Evolutionary conservation across 108 stramenopile species (phyloP).

Genomic region (Mediolabrus comicus): DNA sequence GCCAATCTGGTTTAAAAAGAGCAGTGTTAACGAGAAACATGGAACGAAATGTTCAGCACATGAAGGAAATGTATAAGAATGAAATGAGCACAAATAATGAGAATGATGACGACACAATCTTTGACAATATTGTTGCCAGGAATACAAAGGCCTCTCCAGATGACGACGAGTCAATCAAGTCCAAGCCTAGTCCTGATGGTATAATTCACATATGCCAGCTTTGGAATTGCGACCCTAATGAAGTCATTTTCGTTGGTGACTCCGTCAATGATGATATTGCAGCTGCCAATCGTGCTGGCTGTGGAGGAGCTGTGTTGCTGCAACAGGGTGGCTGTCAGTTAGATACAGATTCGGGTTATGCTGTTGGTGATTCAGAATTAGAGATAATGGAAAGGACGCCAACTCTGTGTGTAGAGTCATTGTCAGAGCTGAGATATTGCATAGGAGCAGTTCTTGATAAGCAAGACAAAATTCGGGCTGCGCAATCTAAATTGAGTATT

Average conservation of each 20-base stretch:
- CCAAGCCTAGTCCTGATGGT: constrained; percentile 41
- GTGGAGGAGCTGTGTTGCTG: constrained; percentile 39
- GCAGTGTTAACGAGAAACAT: constrained; percentile 43
- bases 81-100: constrained; percentile 15
- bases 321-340: constrained; percentile 8
- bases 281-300: constrained; percentile 45
- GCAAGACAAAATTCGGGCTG: not conserved
- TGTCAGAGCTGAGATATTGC: constrained; percentile 21
- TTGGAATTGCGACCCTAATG: constrained; percentile 28
- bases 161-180: constrained; percentile 12
- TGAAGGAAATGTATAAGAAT: constrained; percentile 18
- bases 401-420: constrained; percentile 7
- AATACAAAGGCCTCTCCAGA: constrained; percentile 11
- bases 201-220: constrained; percentile 40
- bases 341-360: constrained; percentile 29
- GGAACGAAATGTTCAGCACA: constrained; percentile 18
- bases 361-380: constrained; percentile 11
- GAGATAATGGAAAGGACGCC: constrained; percentile 29
- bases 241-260: constrained; percentile 51
- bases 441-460: constrained; percentile 6
- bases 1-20: constrained; percentile 10
- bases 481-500: not conserved
- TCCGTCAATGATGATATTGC: constrained; percentile 36
- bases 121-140: constrained; percentile 36
- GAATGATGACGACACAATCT: constrained; percentile 17